phyloP scores from a whole-genome alignment of 805 yeast species.

The Ogataea polymorpha region DNA sequence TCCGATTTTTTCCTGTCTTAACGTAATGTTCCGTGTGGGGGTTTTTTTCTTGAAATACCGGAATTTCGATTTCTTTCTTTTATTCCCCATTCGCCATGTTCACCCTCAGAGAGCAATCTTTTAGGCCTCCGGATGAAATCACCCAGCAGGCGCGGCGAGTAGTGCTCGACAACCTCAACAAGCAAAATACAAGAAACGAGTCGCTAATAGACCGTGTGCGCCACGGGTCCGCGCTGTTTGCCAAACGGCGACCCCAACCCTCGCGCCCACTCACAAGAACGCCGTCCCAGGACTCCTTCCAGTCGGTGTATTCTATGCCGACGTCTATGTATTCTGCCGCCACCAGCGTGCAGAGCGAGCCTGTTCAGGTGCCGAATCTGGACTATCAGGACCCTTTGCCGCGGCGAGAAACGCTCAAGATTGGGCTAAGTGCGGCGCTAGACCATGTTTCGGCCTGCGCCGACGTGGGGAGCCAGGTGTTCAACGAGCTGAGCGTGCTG shows the following conservation, averaged over 20 bases:
- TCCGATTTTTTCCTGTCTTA: not conserved
- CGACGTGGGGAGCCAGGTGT: constrained; percentile 27
- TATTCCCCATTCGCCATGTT: constrained; percentile 10
- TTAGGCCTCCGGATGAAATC: constrained; percentile 25
- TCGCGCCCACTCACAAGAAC: constrained; percentile 6
- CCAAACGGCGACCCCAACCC: constrained; percentile 7
- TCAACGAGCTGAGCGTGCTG: constrained; percentile 24
- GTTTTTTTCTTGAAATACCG: not conserved
- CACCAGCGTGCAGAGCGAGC: constrained; percentile 8
- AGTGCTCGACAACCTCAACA: constrained; percentile 21
- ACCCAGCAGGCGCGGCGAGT: constrained; percentile 26
- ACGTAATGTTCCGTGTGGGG: constrained; percentile 4
- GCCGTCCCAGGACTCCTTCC: constrained; percentile 12
- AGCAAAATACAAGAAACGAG: constrained; percentile 2
- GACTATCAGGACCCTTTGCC: constrained; percentile 8
- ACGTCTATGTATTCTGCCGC: constrained; percentile 9
- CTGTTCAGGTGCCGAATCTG: constrained; percentile 1
- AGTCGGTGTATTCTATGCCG: constrained; percentile 10
- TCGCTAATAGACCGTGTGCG: constrained; percentile 9
- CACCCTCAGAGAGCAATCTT: constrained; percentile 14
- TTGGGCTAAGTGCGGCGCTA: constrained; percentile 15
- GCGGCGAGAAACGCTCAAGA: not conserved
- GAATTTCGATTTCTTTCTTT: constrained; percentile 2
- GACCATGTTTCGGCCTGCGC: constrained; percentile 16
- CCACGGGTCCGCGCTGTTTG: constrained; percentile 12